Evolutionary conservation across 768 basidiomycete species (phyloP).

Genomic region (Tricholoma matsutake): DNA sequence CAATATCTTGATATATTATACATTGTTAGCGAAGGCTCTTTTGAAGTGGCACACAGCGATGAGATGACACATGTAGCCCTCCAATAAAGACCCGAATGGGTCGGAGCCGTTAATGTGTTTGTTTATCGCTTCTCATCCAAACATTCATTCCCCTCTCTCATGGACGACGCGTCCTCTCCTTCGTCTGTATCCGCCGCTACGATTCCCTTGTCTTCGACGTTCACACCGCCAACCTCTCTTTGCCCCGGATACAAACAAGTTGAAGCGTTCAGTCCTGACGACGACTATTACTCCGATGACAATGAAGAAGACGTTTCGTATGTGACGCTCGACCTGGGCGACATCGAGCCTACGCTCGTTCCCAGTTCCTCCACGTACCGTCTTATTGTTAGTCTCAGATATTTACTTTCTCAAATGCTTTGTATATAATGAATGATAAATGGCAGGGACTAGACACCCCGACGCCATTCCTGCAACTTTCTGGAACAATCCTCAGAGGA

Average conservation of each 20-base stretch:
- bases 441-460: constrained; percentile 72
- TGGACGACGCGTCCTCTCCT: background rate
- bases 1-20: background rate
- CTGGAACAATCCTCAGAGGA: constrained; percentile 73
- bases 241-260: constrained; percentile 66
- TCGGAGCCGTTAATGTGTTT: too few species aligned
- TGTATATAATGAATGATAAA: background rate
- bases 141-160: background rate
- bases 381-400: constrained; percentile 58
- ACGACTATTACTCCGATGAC: constrained; percentile 41
- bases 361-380: constrained; percentile 69
- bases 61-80: background rate
- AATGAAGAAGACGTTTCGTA: constrained; percentile 62
- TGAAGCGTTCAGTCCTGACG: constrained; percentile 62
- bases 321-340: constrained; percentile 72
- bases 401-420: background rate
- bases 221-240: constrained; percentile 27
- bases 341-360: constrained; percentile 69
- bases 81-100: too few species aligned
- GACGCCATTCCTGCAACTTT: constrained; percentile 73
- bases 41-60: too few species aligned
- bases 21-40: too few species aligned
- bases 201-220: background rate
- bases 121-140: background rate
- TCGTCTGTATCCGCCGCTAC: background rate